Evolutionary conservation across 108 stramenopile species (phyloP), one percentile per base, ranked within the genome.

Genomic region (Schizochytrium sp.): DNA sequence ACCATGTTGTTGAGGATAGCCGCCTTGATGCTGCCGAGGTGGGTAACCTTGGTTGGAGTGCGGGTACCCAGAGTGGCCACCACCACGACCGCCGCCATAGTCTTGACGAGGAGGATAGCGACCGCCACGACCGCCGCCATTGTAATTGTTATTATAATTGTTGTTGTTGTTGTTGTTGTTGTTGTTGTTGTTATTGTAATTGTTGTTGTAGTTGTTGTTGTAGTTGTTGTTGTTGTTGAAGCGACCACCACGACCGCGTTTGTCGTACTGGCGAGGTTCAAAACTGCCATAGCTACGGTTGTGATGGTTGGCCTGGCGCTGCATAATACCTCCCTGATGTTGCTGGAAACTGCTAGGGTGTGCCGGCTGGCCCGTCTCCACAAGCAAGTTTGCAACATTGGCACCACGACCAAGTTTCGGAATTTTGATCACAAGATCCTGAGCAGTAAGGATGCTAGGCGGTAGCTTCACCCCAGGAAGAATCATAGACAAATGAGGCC

Each of bases 381-480:
- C 28, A 10, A 83, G 53, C 7, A 83, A 53, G 28, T 83, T 83
- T 8, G 50, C 76, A 5, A 83, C 76, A 28, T 83, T 83, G 50
- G 53, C 53, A 5, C 76, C 76, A 53, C 76, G 76, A 42, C 50
- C 76, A 38, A 83, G 76, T 53, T 55, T 49, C n/a, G 76, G 76
- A 10, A 55, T 3, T 38, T 55, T 49, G 53, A 83, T 49, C 28
- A 55, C 47, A 8, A 83, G 53, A 3, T 83, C 76, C 12, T 83
- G 45, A 10, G 53, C 53, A 53, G 76, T 38, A 12, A 83, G 76
- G 1, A 42, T 50, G 45, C 17, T n/a, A 55, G 45, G 76, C 10
- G 76, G 76, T 13, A 83, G 10, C 1, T 40, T n/a, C 50, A 55
- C 53, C 1, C 40, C 28, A 53, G 76, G 76, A n/a, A 55, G 13